Evolutionary conservation across 2,329 filamentous ascomycete genomes (phyloP).

Genomic region (Raffaelea arxii): DNA sequence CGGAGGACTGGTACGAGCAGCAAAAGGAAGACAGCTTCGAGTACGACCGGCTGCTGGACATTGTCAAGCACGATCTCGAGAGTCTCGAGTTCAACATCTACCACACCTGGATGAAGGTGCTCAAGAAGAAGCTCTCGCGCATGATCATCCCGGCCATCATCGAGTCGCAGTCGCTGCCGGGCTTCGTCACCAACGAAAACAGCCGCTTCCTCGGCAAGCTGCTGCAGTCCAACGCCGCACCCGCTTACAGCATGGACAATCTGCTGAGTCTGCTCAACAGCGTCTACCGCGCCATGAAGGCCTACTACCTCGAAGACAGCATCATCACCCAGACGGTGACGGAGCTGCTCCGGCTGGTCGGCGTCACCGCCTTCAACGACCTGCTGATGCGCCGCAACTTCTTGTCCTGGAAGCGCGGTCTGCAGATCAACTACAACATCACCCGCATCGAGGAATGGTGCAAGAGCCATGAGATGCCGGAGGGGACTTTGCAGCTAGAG

Average conservation of each 20-base stretch:
- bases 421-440: conserved; percentile 99
- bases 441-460: conserved; percentile 99
- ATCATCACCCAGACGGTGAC: conserved; percentile 95
- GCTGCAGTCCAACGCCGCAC: conserved; percentile 76
- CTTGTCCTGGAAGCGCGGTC: conserved; percentile 96
- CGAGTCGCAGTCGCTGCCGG: conserved; percentile 93
- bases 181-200: conserved; percentile 97
- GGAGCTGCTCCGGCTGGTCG: conserved; percentile 83
- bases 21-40: conserved; percentile 99
- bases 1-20: conserved; percentile 98
- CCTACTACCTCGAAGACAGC: conserved; percentile 90
- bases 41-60: conserved; percentile 93
- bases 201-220: conserved; percentile 98
- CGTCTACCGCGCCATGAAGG: conserved; percentile 98
- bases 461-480: conserved; percentile 99
- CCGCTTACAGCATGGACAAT: conserved; percentile 99
- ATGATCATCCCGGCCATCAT: conserved; percentile 99
- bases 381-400: conserved; percentile 96
- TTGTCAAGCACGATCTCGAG: conserved; percentile 98
- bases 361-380: conserved; percentile 97
- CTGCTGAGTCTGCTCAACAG: conserved; percentile 90
- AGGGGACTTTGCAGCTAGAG: conserved; percentile 93
- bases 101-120: conserved; percentile 99
- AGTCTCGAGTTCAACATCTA: conserved; percentile 99
- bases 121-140: conserved; percentile 98